phyloP scores from a whole-genome alignment of 768 basidiomycete genomes.

The Floccularia luteovirens region DNA sequence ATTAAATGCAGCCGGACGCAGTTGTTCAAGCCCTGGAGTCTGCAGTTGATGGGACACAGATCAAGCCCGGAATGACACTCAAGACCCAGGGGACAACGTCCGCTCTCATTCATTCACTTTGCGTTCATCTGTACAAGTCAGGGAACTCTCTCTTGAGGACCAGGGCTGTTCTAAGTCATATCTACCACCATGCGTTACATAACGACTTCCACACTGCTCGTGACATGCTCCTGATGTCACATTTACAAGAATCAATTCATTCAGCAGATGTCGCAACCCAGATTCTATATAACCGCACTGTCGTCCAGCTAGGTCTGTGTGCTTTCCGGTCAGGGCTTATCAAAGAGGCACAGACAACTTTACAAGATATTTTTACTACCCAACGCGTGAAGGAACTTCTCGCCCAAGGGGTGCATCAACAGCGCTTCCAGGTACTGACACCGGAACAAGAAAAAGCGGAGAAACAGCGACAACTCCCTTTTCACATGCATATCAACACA shows the following conservation, averaged over 20 bases:
- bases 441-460: slow-evolving; percentile 98
- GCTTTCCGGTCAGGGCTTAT: slow-evolving; percentile 95
- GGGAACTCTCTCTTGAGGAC: slow-evolving; percentile 90
- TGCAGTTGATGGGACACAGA: slow-evolving; percentile 46
- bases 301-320: slow-evolving; percentile 94
- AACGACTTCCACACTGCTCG: slow-evolving; percentile 96
- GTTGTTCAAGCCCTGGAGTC: slow-evolving; percentile 88
- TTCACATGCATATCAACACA: slow-evolving; percentile 99
- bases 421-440: slow-evolving; percentile 77
- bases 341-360: slow-evolving; percentile 85
- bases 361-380: slow-evolving; percentile 94
- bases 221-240: slow-evolving; percentile 98
- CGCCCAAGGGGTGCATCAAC: slow-evolving; percentile 93
- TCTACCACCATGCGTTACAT: slow-evolving; percentile 94
- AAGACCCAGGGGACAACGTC: slow-evolving; percentile 49
- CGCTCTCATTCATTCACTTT: slow-evolving; percentile 80
- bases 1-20: slow-evolving; percentile 66
- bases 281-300: slow-evolving; percentile 95
- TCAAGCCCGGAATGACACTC: slow-evolving; percentile 59
- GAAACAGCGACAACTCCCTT: slow-evolving; percentile 91
- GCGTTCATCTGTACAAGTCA: slow-evolving; percentile 88
- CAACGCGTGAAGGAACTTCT: slow-evolving; percentile 96
- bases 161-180: slow-evolving; percentile 94
- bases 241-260: slow-evolving; percentile 93
- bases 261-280: slow-evolving; percentile 96